A percentile compares a stretch with the other conserved stretches of the same genome.
These are phyloP conservation scores for Musa troglodytarum DNA, from an alignment of 176 grass and related monocot species.

Conservation along the genomic window DNA sequence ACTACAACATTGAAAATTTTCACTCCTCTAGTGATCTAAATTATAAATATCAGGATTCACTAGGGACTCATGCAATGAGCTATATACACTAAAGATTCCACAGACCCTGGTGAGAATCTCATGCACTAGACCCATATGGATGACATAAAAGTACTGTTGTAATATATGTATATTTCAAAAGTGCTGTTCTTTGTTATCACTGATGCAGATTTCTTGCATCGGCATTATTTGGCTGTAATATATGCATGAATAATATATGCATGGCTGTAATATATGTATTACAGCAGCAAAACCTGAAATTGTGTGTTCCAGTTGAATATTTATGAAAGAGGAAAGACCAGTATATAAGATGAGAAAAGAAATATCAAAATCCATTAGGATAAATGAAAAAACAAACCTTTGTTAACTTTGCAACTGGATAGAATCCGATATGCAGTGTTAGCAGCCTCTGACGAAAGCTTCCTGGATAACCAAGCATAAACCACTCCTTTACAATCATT, in stretches of 20 bases:
- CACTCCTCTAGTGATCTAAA: no score
- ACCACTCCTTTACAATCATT: slow-evolving; percentile 95
- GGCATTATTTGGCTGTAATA: background rate
- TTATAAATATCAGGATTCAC: no score
- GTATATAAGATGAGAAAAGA: background rate
- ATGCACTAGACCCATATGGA: no score
- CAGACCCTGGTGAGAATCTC: no score
- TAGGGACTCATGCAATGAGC: no score
- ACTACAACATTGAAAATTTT: no score
- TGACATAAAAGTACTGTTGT: no score
- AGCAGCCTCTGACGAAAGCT: slow-evolving; percentile 53
- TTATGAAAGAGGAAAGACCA: background rate
- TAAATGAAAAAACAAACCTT: slow-evolving; percentile 41
- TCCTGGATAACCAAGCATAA: slow-evolving; percentile 73
- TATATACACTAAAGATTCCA: no score
- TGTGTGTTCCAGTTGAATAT: background rate
- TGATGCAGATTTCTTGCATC: no score
- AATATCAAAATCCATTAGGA: background rate
- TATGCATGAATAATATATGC: background rate
- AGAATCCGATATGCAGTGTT: slow-evolving; percentile 83
- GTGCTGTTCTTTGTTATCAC: no score
- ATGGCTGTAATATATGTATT: background rate
- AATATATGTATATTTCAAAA: no score
- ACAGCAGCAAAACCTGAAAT: background rate
- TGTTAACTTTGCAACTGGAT: slow-evolving; percentile 94